phyloP scores from a whole-genome alignment of 257 asterid species.

The Asclepias syriaca region DNA sequence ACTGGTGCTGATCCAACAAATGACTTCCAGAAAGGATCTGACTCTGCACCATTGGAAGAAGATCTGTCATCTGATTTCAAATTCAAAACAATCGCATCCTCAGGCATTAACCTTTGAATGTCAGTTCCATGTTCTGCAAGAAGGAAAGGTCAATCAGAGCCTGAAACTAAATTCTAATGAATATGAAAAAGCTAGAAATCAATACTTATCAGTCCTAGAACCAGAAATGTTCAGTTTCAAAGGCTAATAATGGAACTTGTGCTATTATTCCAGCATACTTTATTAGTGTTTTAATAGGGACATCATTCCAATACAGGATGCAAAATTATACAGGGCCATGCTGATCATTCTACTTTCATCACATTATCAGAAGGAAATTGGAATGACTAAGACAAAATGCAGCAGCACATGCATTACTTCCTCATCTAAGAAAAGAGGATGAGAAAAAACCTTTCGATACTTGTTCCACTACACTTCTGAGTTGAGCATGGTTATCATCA shows the following conservation, averaged over 20 bases:
- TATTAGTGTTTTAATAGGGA: not conserved
- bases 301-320: not conserved
- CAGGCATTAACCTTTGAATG: conserved; percentile 31
- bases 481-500: conserved; percentile 28
- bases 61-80: conserved; percentile 28
- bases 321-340: not conserved
- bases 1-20: conserved; percentile 31
- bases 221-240: not conserved
- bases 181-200: not conserved
- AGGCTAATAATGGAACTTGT: not conserved
- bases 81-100: conserved; percentile 33
- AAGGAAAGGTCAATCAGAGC: not conserved
- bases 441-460: conserved; percentile 54
- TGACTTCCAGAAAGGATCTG: conserved; percentile 53
- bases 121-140: conserved; percentile 37
- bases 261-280: not conserved
- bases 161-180: not conserved
- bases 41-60: conserved; percentile 22
- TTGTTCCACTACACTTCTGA: conserved; percentile 29
- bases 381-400: not conserved
- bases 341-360: not conserved
- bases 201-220: not conserved
- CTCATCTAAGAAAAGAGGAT: conserved; percentile 10
- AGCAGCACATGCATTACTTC: conserved; percentile 1
- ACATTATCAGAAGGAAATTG: not conserved